These are phyloP conservation scores for Scutellaria barbata DNA, from an alignment of 257 asterid genomes.

Conservation along the genomic window DNA sequence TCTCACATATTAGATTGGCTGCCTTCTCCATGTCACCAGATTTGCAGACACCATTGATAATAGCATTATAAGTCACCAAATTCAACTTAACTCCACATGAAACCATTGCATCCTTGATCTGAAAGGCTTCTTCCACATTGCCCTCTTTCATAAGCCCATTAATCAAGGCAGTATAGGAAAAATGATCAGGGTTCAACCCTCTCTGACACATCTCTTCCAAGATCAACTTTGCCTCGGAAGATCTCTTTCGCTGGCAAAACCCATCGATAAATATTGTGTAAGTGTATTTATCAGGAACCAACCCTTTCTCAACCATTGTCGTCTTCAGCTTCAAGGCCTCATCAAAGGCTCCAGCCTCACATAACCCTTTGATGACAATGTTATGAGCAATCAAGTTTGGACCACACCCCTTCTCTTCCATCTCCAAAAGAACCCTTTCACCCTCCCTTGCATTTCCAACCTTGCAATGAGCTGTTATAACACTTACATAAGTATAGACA, in stretches of 20 bases:
- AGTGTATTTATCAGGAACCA: constrained; percentile 74
- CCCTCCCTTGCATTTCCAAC: constrained; percentile 65
- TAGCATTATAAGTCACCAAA: constrained; percentile 62
- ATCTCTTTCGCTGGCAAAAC: constrained; percentile 67
- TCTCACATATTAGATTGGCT: constrained; percentile 55
- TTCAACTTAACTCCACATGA: constrained; percentile 64
- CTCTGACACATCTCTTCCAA: constrained; percentile 66
- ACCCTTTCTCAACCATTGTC: constrained; percentile 62
- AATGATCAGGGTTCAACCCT: constrained; percentile 63
- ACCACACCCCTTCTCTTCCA: constrained; percentile 63
- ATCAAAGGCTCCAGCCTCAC: constrained; percentile 57
- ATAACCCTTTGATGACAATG: constrained; percentile 67
- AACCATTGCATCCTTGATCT: constrained; percentile 64
- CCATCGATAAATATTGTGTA: constrained; percentile 63
- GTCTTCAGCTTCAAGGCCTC: constrained; percentile 69
- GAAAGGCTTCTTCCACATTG: constrained; percentile 60
- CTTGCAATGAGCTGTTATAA: constrained; percentile 75
- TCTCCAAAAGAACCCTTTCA: constrained; percentile 56
- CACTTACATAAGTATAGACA: constrained; percentile 65
- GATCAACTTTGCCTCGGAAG: constrained; percentile 64
- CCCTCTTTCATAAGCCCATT: constrained; percentile 85
- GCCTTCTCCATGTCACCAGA: constrained; percentile 68
- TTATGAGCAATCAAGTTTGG: constrained; percentile 72
- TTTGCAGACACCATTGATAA: constrained; percentile 68
- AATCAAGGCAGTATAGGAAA: constrained; percentile 65